Evolutionary conservation across 2,329 filamentous ascomycete genomes (phyloP).

Genomic region (Cytospora mali): DNA sequence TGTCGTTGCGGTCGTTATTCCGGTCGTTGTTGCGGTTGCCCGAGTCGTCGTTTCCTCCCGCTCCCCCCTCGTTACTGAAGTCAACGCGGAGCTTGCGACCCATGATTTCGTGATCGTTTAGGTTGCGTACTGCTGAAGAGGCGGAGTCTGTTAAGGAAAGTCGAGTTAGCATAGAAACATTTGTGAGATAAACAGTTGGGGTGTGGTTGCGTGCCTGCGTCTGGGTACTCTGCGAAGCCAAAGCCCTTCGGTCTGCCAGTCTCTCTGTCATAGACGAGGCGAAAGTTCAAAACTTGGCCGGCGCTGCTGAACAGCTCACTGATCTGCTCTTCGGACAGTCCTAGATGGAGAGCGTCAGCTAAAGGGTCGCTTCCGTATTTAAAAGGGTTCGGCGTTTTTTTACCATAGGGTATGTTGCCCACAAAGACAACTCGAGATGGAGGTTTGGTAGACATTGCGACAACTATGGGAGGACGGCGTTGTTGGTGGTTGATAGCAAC

Average conservation of each 20-base stretch:
- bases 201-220: constrained; percentile 65
- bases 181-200: not conserved
- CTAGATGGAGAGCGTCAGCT: constrained; percentile 49
- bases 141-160: constrained; percentile 62
- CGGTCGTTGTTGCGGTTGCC: constrained; percentile 27
- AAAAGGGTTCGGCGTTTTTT: constrained; percentile 26
- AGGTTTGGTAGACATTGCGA: constrained; percentile 69
- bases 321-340: constrained; percentile 94
- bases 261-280: constrained; percentile 92
- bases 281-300: constrained; percentile 88
- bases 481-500: no score
- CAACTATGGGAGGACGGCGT: not conserved
- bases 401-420: constrained; percentile 83
- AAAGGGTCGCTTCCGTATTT: not conserved
- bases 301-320: constrained; percentile 89
- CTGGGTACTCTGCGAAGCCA: constrained; percentile 93
- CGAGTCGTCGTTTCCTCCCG: constrained; percentile 31
- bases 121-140: constrained; percentile 89
- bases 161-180: constrained; percentile 12
- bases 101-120: constrained; percentile 96
- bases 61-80: constrained; percentile 86
- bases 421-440: constrained; percentile 81
- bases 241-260: constrained; percentile 95
- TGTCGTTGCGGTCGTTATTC: constrained; percentile 29
- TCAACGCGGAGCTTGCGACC: constrained; percentile 92